Base-by-base conservation (phyloP, 345 rosid genomes). In the Citrus unshiu region DNA sequence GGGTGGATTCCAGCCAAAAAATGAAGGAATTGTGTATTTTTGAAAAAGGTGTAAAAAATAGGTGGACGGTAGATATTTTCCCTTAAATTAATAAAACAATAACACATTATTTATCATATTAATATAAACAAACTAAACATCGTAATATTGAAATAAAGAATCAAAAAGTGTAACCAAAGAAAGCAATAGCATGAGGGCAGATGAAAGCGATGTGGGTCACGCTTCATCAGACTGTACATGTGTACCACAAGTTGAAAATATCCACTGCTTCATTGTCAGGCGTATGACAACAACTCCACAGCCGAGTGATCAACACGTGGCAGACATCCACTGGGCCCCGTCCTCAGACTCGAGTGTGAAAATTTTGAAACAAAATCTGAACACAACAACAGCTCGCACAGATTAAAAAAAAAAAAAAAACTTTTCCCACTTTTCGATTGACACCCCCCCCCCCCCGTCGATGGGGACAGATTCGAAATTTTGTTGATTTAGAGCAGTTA, bases 401-500 rank as follows among this genome's bases (percentile, higher is more conserved):
- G 13, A 16, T 24, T 3, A 77, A 54, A 61, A 4, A 25, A 25
- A 5, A 6, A 3, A 16, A 32, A 65, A 37, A 19, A 34, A 2
- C 3, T 35, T 7, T 19, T 14, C 29, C 24, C 54, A 65, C 69
- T 19, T 57, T 56, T 46, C 39, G 25, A 56, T 7, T 18, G 74
- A 7, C 19, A 16, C 59, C 27, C 59, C 35, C 35, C 59, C 35
- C 35, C 34, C 35, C 35, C 62, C 34, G 14, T 61, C 49, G 73
- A 35, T 13, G 43, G 71, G 76, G 80, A 80, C 73, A 75, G 80
- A 82, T 83, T 82, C 81, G 81, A 73, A 76, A 81, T 72, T 72
- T n/a, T 16, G 77, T 75, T 43, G 56, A 81, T 75, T 83, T 46
- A 5, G 67, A 7, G 69, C 76, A 79, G 74, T 24, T 12, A 12